A percentile compares a stretch with the other conserved stretches of the same genome.
phyloP scores from a whole-genome alignment of 139 green algal genomes.

The Haematococcus lacustris region DNA sequence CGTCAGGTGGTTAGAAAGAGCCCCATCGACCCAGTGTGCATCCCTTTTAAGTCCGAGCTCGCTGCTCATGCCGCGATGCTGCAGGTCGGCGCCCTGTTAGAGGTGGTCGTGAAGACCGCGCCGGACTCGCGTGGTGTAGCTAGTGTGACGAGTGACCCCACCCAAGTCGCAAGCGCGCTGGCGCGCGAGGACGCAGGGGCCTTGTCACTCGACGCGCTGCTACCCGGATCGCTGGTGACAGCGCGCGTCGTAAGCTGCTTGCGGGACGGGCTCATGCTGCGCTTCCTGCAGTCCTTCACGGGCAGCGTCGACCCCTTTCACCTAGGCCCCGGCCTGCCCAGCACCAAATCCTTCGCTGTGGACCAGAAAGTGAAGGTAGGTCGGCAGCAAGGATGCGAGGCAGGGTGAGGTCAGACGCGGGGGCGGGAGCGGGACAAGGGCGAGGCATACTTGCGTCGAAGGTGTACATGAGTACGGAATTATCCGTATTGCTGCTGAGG shows the following conservation, averaged over 20 bases:
- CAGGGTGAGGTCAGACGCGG: not conserved
- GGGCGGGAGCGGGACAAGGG: not conserved
- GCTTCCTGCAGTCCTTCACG: slow-evolving; percentile 85
- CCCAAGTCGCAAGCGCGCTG: not conserved
- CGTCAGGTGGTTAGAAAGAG: slow-evolving; percentile 7
- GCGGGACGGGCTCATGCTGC: slow-evolving; percentile 71
- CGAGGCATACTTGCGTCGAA: not conserved
- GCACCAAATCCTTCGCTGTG: slow-evolving; percentile 6
- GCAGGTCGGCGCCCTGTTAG: slow-evolving; percentile 37
- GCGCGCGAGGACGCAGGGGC: slow-evolving; percentile 41
- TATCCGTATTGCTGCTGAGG: not conserved
- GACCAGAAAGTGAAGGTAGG: slow-evolving; percentile 19
- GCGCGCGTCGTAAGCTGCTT: slow-evolving; percentile 41
- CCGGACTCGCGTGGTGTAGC: slow-evolving; percentile 9
- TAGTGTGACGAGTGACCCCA: slow-evolving; percentile 19
- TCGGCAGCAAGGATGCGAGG: not conserved
- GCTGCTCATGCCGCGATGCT: not conserved
- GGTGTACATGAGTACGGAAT: not conserved
- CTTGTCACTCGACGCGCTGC: slow-evolving; percentile 58
- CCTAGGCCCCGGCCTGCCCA: slow-evolving; percentile 29
- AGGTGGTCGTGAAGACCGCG: slow-evolving; percentile 32
- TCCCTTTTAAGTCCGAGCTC: not conserved
- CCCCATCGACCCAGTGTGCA: slow-evolving; percentile 2
- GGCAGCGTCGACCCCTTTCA: slow-evolving; percentile 85
- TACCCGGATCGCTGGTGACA: slow-evolving; percentile 78